These are phyloP conservation scores for Prunus padus DNA, from an alignment of 306 rosid genomes.

Conservation along the genomic window DNA sequence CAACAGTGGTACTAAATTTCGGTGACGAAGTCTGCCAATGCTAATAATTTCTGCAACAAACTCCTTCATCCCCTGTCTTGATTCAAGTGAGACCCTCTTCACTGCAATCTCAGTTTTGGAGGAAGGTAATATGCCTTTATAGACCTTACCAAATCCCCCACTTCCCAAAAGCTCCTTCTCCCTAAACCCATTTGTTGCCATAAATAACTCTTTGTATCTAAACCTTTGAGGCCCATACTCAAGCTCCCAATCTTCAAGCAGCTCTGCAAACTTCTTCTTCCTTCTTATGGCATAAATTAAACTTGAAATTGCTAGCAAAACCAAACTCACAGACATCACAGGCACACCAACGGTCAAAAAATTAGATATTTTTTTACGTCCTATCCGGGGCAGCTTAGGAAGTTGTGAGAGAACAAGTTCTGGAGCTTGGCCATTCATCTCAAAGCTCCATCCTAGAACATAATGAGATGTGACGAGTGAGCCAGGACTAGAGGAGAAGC, in stretches of 20 bases:
- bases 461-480: conserved; percentile 26
- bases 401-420: conserved; percentile 21
- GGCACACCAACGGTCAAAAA: conserved; percentile 24
- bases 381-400: conserved; percentile 20
- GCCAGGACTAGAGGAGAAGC: conserved; percentile 37
- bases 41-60: conserved; percentile 37
- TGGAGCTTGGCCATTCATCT: conserved; percentile 27
- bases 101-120: conserved; percentile 37
- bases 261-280: conserved; percentile 20
- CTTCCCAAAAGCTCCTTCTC: conserved; percentile 32
- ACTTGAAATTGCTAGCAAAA: conserved; percentile 18
- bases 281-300: conserved; percentile 22
- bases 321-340: conserved; percentile 27
- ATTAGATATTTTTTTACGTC: conserved; percentile 16
- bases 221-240: conserved; percentile 34
- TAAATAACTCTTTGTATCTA: conserved; percentile 24
- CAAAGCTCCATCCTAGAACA: conserved; percentile 42
- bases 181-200: conserved; percentile 39
- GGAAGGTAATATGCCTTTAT: conserved; percentile 27
- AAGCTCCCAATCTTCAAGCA: conserved; percentile 42
- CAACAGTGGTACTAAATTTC: conserved; percentile 32
- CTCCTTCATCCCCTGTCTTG: conserved; percentile 40
- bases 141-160: conserved; percentile 43
- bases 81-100: conserved; percentile 30
- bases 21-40: conserved; percentile 32